Conservation (phyloP, 2,329 filamentous ascomycete genomes). For the Talaromyces islandicus region DNA sequence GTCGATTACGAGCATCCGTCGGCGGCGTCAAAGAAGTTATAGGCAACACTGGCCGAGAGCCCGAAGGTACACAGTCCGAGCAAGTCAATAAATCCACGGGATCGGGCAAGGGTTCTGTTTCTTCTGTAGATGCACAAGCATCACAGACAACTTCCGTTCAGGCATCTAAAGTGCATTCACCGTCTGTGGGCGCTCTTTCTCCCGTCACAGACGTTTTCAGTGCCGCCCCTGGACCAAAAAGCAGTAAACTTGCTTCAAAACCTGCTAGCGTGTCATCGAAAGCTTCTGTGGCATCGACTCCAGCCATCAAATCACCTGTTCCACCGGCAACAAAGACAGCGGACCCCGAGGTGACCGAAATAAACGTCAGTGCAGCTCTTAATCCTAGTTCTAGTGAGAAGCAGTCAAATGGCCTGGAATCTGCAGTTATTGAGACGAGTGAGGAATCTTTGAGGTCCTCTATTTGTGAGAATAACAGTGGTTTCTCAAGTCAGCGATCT, state of each 20-base stretch:
- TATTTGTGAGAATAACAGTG: conserved; percentile 25
- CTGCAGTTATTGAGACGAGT: conserved; percentile 25
- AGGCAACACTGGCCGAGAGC: conserved; percentile 24
- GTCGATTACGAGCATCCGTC: conserved; percentile 75
- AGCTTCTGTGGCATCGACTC: conserved; percentile 31
- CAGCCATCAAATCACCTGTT: conserved; percentile 32
- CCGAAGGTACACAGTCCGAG: conserved; percentile 18
- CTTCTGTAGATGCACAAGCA: conserved; percentile 17
- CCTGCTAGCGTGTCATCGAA: conserved; percentile 38
- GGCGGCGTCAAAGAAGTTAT: conserved; percentile 57
- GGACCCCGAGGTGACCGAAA: conserved; percentile 43
- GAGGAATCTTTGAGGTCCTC: conserved; percentile 24
- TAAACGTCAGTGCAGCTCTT: conserved; percentile 32
- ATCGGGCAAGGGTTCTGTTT: conserved; percentile 9
- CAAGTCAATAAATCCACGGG: conserved; percentile 5
- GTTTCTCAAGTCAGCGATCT: conserved; percentile 21
- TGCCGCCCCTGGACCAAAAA: conserved; percentile 20
- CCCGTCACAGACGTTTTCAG: conserved; percentile 21
- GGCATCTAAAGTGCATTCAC: conserved; percentile 33
- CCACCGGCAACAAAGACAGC: conserved; percentile 33
- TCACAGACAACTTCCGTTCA: conserved; percentile 27
- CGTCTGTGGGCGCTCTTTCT: conserved; percentile 25
- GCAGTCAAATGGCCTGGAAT: conserved; percentile 22
- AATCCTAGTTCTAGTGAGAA: conserved; percentile 26
- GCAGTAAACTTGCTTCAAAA: conserved; percentile 37